Percentiles rank a stretch among this genome's conserved stretches.
phyloP scores from a whole-genome alignment of 495 filamentous ascomycete genomes.

The Neurospora sp. region DNA sequence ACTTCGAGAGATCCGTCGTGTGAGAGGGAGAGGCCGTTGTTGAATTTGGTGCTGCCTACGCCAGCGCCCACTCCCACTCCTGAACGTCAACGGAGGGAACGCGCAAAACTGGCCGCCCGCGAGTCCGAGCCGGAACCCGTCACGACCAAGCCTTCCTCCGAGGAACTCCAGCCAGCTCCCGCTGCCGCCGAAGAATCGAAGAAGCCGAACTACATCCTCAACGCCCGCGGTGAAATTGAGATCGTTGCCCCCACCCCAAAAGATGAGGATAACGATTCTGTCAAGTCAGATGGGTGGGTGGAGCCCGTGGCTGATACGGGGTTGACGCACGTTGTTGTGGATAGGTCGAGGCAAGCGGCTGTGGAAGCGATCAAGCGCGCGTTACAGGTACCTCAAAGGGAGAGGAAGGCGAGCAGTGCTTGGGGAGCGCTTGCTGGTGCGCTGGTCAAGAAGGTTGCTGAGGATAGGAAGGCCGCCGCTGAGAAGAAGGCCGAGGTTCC shows the following conservation, averaged over 20 bases:
- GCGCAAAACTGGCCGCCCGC: slow-evolving; percentile 2
- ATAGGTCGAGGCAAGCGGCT: slow-evolving; percentile 6
- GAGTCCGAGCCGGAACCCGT: background rate
- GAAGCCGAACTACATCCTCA: slow-evolving; percentile 1
- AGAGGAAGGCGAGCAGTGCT: background rate
- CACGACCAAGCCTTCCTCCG: background rate
- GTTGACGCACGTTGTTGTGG: background rate
- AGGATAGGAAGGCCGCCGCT: background rate
- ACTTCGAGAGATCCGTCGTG: slow-evolving; percentile 35
- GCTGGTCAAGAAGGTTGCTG: background rate
- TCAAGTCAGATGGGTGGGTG: background rate
- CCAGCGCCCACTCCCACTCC: slow-evolving; percentile 34
- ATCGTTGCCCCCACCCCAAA: background rate
- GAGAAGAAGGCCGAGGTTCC: background rate
- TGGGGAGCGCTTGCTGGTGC: background rate
- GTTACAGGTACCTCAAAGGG: background rate
- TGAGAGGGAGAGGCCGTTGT: slow-evolving; percentile 39
- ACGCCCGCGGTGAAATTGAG: slow-evolving; percentile 6
- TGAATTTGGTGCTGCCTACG: slow-evolving; percentile 44
- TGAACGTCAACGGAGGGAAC: slow-evolving; percentile 22
- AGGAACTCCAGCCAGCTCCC: background rate
- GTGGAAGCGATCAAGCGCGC: slow-evolving; percentile 3
- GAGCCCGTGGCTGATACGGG: background rate
- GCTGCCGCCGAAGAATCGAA: background rate
- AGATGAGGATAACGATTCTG: background rate